phyloP scores from a whole-genome alignment of 2,329 filamentous ascomycete species.

The Colletotrichum lentis region DNA sequence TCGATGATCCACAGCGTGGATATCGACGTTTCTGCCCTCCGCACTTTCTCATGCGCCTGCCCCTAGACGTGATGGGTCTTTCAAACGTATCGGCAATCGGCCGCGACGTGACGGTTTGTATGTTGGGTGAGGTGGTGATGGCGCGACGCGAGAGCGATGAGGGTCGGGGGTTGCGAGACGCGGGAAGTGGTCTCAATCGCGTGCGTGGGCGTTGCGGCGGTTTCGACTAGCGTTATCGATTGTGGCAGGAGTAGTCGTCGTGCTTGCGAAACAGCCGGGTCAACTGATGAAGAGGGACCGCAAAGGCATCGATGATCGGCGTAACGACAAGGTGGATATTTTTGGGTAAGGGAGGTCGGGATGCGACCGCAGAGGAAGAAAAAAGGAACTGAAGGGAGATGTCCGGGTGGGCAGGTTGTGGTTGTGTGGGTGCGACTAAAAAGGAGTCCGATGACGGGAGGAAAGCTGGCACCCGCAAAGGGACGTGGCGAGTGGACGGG shows the following conservation, averaged over 20 bases:
- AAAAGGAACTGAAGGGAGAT: conserved; percentile 22
- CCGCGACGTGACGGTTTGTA: conserved; percentile 13
- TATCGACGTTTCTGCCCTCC: conserved; percentile 58
- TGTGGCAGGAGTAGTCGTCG: conserved; percentile 20
- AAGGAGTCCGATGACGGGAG: conserved; percentile 32
- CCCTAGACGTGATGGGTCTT: conserved; percentile 4
- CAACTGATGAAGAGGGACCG: conserved; percentile 30
- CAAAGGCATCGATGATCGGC: conserved; percentile 38
- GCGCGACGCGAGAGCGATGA: conserved; percentile 37
- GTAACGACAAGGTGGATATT: conserved; percentile 27
- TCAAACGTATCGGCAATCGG: conserved; percentile 27
- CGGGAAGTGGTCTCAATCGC: conserved; percentile 32
- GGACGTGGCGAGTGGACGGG: conserved; percentile 23
- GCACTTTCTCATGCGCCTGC: conserved; percentile 59
- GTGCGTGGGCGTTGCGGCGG: conserved; percentile 17
- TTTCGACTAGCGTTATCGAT: conserved; percentile 34
- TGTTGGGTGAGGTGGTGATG: conserved; percentile 10
- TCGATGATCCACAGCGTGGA: conserved; percentile 68
- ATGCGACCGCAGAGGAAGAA: conserved; percentile 34
- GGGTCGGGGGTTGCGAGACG: conserved; percentile 24
- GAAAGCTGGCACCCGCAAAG: conserved; percentile 23
- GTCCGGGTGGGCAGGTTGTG: conserved; percentile 29
- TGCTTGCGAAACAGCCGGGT: conserved; percentile 20
- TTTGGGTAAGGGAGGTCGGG: conserved; percentile 31
- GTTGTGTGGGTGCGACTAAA: conserved; percentile 37